These are phyloP conservation scores for Penicillium hordei DNA, from an alignment of 2,329 filamentous ascomycete species.

Conservation along the genomic window DNA sequence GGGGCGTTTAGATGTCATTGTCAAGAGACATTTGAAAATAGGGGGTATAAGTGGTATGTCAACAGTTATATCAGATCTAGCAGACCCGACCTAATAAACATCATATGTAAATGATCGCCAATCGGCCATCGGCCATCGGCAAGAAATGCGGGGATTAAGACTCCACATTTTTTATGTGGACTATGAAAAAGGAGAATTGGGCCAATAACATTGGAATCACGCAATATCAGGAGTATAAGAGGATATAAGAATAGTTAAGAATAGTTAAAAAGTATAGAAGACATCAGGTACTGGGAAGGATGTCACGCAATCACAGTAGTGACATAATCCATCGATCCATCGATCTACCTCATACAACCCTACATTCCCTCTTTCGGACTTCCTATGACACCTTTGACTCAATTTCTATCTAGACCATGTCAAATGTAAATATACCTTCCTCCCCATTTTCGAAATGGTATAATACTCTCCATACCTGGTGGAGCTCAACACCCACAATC, in stretches of 20 bases:
- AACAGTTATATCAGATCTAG: neutral
- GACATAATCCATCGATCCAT: neutral
- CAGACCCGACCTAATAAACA: neutral
- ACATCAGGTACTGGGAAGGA: too few species aligned
- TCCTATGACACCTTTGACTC: neutral
- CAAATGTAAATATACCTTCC: neutral
- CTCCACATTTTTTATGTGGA: neutral
- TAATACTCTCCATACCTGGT: slow-evolving; percentile 12
- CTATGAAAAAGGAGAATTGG: neutral
- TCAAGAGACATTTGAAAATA: neutral
- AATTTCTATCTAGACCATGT: neutral
- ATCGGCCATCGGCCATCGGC: slow-evolving; percentile 19
- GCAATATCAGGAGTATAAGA: neutral
- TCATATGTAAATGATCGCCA: slow-evolving; percentile 4
- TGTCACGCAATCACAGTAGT: neutral
- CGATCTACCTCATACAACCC: neutral
- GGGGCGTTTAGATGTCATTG: slow-evolving; percentile 47
- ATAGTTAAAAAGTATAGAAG: neutral
- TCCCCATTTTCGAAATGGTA: slow-evolving; percentile 6
- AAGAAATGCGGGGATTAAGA: neutral
- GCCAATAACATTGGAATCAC: neutral
- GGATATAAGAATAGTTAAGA: too few species aligned
- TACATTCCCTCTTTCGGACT: neutral
- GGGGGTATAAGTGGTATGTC: neutral
- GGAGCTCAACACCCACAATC: neutral